Evolutionary conservation across 2,329 filamentous ascomycete genomes (phyloP).

Genomic region (Camptophora hylomeconis): DNA sequence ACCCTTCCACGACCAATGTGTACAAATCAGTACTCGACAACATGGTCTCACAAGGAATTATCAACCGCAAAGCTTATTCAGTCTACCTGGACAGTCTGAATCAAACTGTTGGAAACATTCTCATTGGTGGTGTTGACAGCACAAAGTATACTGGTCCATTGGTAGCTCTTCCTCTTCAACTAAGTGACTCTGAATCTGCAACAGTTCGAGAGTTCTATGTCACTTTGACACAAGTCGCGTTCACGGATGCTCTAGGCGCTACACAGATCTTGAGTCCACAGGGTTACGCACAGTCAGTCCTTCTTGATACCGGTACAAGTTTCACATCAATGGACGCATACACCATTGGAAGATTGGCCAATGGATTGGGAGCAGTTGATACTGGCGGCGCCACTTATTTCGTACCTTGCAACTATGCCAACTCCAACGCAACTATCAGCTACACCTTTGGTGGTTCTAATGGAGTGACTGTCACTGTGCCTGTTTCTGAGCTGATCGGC

Average conservation of each 20-base stretch:
- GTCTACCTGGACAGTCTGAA: slow-evolving; percentile 13
- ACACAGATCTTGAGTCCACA: slow-evolving; percentile 29
- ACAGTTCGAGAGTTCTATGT: slow-evolving; percentile 44
- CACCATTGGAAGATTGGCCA: slow-evolving; percentile 40
- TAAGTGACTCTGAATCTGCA: slow-evolving; percentile 1
- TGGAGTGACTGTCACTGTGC: slow-evolving; percentile 21
- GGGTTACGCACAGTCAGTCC: slow-evolving; percentile 38
- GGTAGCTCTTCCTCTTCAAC: slow-evolving; percentile 43
- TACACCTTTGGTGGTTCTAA: slow-evolving; percentile 40
- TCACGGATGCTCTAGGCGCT: slow-evolving; percentile 26
- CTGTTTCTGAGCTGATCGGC: slow-evolving; percentile 41
- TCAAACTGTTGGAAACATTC: slow-evolving; percentile 33
- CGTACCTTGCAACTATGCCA: slow-evolving; percentile 29
- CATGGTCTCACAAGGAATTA: slow-evolving; percentile 9
- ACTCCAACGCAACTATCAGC: slow-evolving; percentile 24
- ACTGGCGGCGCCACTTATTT: slow-evolving; percentile 30
- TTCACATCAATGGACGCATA: slow-evolving; percentile 54
- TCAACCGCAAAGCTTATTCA: slow-evolving; percentile 12
- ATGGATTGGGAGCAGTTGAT: slow-evolving; percentile 39
- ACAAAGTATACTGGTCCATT: slow-evolving; percentile 50
- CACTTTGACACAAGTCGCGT: slow-evolving; percentile 27
- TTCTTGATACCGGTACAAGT: slow-evolving; percentile 63
- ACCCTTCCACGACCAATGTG: background rate
- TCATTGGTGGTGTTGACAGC: slow-evolving; percentile 63
- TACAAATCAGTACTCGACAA: slow-evolving; percentile 12